A percentile compares a stretch with the other conserved stretches of the same genome.
Evolutionary conservation across 2,329 filamentous ascomycete species (phyloP).

Genomic region (Arthrobotrys sphaeroides): DNA sequence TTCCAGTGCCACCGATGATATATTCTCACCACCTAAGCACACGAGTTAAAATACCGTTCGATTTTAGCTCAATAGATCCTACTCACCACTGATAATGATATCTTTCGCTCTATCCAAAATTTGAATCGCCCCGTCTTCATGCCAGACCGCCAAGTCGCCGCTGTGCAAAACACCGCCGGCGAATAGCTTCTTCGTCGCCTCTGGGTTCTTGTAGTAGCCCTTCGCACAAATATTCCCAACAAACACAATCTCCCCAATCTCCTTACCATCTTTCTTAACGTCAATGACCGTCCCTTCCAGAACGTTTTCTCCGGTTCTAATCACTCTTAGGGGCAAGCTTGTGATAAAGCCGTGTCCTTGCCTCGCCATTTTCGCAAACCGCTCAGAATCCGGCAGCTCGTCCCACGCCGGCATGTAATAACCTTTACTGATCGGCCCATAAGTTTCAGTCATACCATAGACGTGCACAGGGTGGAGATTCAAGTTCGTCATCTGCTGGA

Average conservation of each 20-base stretch:
- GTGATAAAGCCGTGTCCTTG: slow-evolving; percentile 81
- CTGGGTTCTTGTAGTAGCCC: slow-evolving; percentile 89
- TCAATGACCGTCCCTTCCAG: slow-evolving; percentile 73
- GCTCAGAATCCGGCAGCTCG: slow-evolving; percentile 75
- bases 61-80: background rate
- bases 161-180: slow-evolving; percentile 86
- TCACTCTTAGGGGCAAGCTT: slow-evolving; percentile 79
- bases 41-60: slow-evolving; percentile 3
- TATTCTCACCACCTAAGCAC: slow-evolving; percentile 87
- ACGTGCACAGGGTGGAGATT: slow-evolving; percentile 93
- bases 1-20: slow-evolving; percentile 91
- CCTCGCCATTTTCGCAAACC: slow-evolving; percentile 87
- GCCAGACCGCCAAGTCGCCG: slow-evolving; percentile 92
- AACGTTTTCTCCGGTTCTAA: slow-evolving; percentile 69
- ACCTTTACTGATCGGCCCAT: slow-evolving; percentile 86
- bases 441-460: slow-evolving; percentile 75
- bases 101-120: slow-evolving; percentile 95
- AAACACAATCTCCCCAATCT: slow-evolving; percentile 87
- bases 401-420: slow-evolving; percentile 90
- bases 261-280: slow-evolving; percentile 74
- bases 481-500: slow-evolving; percentile 87
- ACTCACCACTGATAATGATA: slow-evolving; percentile 90
- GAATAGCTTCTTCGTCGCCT: slow-evolving; percentile 86
- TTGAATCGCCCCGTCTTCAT: slow-evolving; percentile 87
- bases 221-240: slow-evolving; percentile 81